Evolutionary conservation across 306 rosid species (phyloP).

Genomic region (Psophocarpus tetragonolobus): DNA sequence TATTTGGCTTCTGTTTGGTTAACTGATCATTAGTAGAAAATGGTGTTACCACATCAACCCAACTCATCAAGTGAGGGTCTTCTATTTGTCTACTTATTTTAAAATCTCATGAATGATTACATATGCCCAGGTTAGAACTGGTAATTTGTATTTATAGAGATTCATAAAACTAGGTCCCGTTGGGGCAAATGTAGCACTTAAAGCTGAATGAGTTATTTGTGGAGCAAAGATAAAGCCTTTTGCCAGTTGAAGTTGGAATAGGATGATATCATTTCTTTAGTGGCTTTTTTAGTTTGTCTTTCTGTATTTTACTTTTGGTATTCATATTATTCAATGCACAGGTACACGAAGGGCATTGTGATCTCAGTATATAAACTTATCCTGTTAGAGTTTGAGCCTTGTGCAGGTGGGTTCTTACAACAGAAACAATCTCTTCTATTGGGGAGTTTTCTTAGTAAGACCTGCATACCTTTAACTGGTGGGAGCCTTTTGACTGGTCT

Average conservation of each 20-base stretch:
- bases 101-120: background rate
- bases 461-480: background rate
- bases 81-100: background rate
- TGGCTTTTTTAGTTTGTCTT: background rate
- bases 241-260: background rate
- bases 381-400: background rate
- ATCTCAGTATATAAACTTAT: background rate
- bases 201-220: background rate
- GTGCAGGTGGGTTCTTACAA: background rate
- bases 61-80: background rate
- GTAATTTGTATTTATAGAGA: background rate
- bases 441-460: background rate
- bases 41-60: background rate
- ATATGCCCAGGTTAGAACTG: background rate
- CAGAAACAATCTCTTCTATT: background rate
- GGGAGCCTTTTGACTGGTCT: background rate
- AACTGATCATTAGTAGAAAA: constrained; percentile 2
- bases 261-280: background rate
- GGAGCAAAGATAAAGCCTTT: background rate
- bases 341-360: background rate
- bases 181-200: background rate
- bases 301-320: background rate
- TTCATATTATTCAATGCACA: background rate
- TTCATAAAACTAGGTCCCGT: background rate
- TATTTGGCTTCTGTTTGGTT: background rate